Evolutionary conservation across 148 eudicot species (phyloP), one percentile per base, ranked within the genome.

Genomic region (Gaultheria prostrata): DNA sequence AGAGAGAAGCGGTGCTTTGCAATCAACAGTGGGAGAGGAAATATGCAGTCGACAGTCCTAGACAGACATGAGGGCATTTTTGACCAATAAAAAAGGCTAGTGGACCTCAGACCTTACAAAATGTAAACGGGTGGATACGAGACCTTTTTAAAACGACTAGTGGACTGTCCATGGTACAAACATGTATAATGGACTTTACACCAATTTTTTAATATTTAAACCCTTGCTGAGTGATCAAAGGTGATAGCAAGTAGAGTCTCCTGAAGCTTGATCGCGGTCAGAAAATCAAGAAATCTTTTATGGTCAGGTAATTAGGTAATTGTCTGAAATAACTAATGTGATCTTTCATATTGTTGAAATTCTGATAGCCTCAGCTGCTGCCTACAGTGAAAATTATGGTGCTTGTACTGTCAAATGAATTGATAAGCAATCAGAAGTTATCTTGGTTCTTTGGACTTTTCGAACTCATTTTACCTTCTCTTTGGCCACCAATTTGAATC

Each of bases 221-320:
- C 93, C 93, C 8, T 94, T 90, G 79, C 79, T 93, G 26, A 82
- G 83, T 83, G 91, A 83, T 20, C 85, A 69, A 76, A 91, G 86
- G 59, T 88, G 85, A 91, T 83, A 51, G 53, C 46, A 26, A 59
- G 13, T 53, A 72, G 54, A 39, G n/a, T n/a, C n/a, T 79, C 72
- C 11, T 28, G 32, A 39, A 20, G 69, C 11, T 24, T 26, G 14
- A 12, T 11, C 32, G 20, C 53, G 53, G 20, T 67, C 69, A 18
- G 46, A n/a, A 50, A 71, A 39, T 81, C 11, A 10, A 82, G 30
- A 45, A 53, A 53, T 32, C 33, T 0, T 72, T 72, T 4, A 32
- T 76, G 73, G 9, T n/a, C 28, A 30, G 69, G 70, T 70, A 11
- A 26, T 20, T 45, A 2, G 56, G 35, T 79, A 21, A 61, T 20